Base-by-base conservation (phyloP, 352 stramenopile genomes). In the Phytopythium kandeliae region DNA sequence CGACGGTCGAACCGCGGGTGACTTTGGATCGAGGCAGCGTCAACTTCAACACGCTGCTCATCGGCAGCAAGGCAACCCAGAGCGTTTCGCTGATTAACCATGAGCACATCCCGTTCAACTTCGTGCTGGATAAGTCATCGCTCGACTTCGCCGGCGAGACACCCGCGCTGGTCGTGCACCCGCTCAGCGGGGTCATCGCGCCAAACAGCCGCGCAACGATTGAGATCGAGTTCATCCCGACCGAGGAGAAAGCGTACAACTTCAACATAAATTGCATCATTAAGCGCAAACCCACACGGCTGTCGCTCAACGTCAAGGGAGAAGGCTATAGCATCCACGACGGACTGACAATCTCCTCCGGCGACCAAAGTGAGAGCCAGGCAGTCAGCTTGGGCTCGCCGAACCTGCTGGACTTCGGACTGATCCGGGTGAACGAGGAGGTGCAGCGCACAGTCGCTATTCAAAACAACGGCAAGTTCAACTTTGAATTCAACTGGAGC, bases 221-320 rank as follows among this genome's bases (percentile, higher is more conserved):
- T 47, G 78, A 91, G 38, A 73, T 98, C 17, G 85, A 88, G 60
- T 98, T 98, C 55, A 81, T 85, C 21, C 93, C 93, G 12, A 79
- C 61, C 0, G 87, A 97, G 49, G 93, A 98, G 53, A 96, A 97
- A 54, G 72, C 74, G 6, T 93, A 97, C 71, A 98, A 91, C 54
- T 95, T 97, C 48, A 98, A 98, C 40, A 47, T 98, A 22, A 85
- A 76, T 47, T 98, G 92, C 46, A 79, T 87, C 44, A 66, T 98
- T 48, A 92, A 96, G 54, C 87, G 93, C 21, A 98, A 98, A 57
- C 91, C 90, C 0, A 84, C 82, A 10, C 85, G 89, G 28, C 60
- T 98, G 2, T 92, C 79, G 25, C 67, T 98, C 19, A 98, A 98
- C 56, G 70, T 98, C 30, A 98, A 98, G 65, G 93, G 93, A 33